Conservation (phyloP, 1,139 yeast species). For the Protomyces inouyei region DNA sequence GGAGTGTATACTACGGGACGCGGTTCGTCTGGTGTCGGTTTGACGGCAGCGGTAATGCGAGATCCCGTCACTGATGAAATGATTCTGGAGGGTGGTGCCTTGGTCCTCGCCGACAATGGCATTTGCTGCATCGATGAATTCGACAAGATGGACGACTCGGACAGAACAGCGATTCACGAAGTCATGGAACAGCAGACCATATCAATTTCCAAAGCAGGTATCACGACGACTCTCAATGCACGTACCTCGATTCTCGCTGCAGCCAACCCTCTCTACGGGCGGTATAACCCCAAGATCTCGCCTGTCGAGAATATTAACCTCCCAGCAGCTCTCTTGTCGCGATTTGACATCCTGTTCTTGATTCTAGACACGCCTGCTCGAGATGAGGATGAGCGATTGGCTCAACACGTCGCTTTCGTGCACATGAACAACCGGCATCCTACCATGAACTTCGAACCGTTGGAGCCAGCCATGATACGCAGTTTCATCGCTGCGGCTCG, state of each 20-base stretch:
- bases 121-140: conserved; percentile 98
- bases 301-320: conserved; percentile 94
- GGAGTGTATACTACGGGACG: conserved; percentile 98
- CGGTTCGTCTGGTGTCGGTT: conserved; percentile 98
- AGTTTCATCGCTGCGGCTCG: conserved; percentile 87
- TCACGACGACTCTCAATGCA: conserved; percentile 92
- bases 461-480: conserved; percentile 74
- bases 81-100: conserved; percentile 98
- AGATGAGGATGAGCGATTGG: conserved; percentile 78
- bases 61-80: conserved; percentile 98
- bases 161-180: conserved; percentile 97
- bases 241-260: conserved; percentile 95
- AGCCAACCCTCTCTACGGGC: conserved; percentile 93
- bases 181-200: conserved; percentile 99
- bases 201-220: conserved; percentile 96
- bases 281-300: conserved; percentile 83
- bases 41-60: conserved; percentile 98
- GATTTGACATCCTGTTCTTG: conserved; percentile 86
- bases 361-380: conserved; percentile 79
- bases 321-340: conserved; percentile 92
- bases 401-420: conserved; percentile 89
- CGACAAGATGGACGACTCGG: conserved; percentile 97
- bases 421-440: conserved; percentile 93
- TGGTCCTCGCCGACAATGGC: conserved; percentile 95
- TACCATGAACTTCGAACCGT: conserved; percentile 64